phyloP scores from a whole-genome alignment of 2,329 filamentous ascomycete genomes.

The Colletotrichum tropicicola region DNA sequence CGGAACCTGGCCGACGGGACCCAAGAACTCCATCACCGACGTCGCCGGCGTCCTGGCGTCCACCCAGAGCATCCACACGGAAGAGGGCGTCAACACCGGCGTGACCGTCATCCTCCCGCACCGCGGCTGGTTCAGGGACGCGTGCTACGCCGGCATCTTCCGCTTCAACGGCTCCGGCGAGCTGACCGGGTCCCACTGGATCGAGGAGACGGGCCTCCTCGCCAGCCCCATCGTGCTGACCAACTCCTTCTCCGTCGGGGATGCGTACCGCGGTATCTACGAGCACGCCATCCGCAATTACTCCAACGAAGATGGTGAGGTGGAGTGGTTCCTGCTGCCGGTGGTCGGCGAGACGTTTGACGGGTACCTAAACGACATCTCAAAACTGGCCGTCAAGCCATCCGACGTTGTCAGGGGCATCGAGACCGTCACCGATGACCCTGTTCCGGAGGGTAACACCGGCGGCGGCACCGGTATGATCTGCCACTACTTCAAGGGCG shows the following conservation, averaged over 20 bases:
- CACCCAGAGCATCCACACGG: conserved; percentile 51
- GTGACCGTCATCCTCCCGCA: conserved; percentile 59
- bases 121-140: conserved; percentile 51
- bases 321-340: conserved; percentile 64
- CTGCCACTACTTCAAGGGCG: conserved; percentile 73
- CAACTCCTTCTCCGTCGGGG: conserved; percentile 65
- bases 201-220: conserved; percentile 68
- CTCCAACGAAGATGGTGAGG: conserved; percentile 48
- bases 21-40: conserved; percentile 60
- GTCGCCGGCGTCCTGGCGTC: conserved; percentile 57
- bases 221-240: conserved; percentile 69
- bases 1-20: conserved; percentile 52
- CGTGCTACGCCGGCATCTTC: conserved; percentile 61
- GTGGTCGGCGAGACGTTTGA: conserved; percentile 72
- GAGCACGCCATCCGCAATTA: conserved; percentile 61
- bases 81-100: conserved; percentile 55
- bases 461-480: conserved; percentile 77
- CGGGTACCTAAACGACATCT: conserved; percentile 66
- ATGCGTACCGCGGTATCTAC: conserved; percentile 66
- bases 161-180: conserved; percentile 72
- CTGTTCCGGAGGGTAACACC: conserved; percentile 68
- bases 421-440: conserved; percentile 55
- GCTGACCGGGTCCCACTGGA: conserved; percentile 69
- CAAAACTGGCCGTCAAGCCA: conserved; percentile 62
- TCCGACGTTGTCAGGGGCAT: conserved; percentile 64